Percentiles rank a stretch among this genome's conserved stretches.
These are phyloP conservation scores for Xylariaceae sp. DNA, from an alignment of 2,329 filamentous ascomycete species.

Conservation along the genomic window DNA sequence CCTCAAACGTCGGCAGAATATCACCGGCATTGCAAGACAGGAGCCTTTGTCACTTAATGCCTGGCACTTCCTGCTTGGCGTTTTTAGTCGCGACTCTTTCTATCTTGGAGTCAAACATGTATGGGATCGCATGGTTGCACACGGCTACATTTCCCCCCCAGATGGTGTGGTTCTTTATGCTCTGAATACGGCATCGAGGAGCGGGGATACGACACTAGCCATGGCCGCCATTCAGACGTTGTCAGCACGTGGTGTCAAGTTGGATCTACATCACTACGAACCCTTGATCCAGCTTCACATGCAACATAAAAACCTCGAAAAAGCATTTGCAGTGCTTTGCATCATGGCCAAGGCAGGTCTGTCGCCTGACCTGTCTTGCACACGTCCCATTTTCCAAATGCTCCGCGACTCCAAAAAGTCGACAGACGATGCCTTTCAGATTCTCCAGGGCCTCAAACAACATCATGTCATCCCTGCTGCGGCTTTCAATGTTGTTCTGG, in stretches of 20 bases:
- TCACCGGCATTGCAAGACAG: slow-evolving; percentile 13
- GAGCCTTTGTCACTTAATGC: slow-evolving; percentile 20
- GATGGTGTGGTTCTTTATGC: slow-evolving; percentile 64
- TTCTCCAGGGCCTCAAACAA: slow-evolving; percentile 52
- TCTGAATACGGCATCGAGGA: slow-evolving; percentile 66
- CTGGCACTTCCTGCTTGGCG: slow-evolving; percentile 71
- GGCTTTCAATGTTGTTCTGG: slow-evolving; percentile 40
- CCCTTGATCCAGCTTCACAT: slow-evolving; percentile 70
- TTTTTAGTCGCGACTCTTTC: slow-evolving; percentile 62
- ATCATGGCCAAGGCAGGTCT: slow-evolving; percentile 68
- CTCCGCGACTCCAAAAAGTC: slow-evolving; percentile 46
- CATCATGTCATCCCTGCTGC: slow-evolving; percentile 34
- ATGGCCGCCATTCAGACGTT: slow-evolving; percentile 67
- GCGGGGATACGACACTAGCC: slow-evolving; percentile 65
- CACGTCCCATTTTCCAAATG: slow-evolving; percentile 56
- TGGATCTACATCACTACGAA: slow-evolving; percentile 72
- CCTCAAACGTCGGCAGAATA: slow-evolving; percentile 53
- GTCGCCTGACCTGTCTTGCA: slow-evolving; percentile 54
- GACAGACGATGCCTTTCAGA: slow-evolving; percentile 48
- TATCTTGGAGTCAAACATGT: slow-evolving; percentile 62
- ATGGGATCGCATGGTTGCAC: slow-evolving; percentile 64
- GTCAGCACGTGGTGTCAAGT: slow-evolving; percentile 51
- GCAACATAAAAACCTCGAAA: slow-evolving; percentile 53
- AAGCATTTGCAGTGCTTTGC: slow-evolving; percentile 65
- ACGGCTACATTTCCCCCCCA: slow-evolving; percentile 56